Base-by-base conservation (phyloP, 2,329 filamentous ascomycete genomes). In the Grosmannia huntii region DNA sequence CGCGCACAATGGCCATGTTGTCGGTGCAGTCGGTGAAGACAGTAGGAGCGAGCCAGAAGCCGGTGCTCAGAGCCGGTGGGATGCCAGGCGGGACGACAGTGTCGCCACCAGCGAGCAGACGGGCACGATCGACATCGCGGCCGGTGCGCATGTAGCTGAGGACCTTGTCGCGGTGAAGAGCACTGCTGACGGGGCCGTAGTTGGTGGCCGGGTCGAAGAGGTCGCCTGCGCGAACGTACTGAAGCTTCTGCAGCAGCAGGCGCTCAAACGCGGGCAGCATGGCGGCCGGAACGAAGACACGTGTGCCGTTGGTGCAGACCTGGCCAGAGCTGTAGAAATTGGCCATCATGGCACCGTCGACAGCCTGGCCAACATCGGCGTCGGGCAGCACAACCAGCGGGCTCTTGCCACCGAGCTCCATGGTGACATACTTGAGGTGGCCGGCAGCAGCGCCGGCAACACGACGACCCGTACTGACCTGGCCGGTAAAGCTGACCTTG, bases 241-340 rank as follows among this genome's bases (percentile, higher is more conserved):
- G 66, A 70, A 95, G 86, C 67, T 89, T 89, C 61, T 85, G 79
- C 1, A 90, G 67, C 1, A 95, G 73, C 1, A 56, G 28, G 9
- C 25, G 21, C 54, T 64, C 62, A 25, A 64, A 64, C 0, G 74
- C 75, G 16, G 72, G 59, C 68, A 90, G 84, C 69, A 90, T 77
- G 44, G 72, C 68, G 38, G 77, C 73, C 0, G 87, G 89, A 3
- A 96, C 79, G 68, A 95, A 95, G 38, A 95, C 90, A 12, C 90
- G 80, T 1, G 90, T 95, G 55, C 90, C 90, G 69, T 95, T 95
- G 55, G 90, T 95, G 78, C 90, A 96, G 55, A 95, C 90, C 71
- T 96, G 90, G 33, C 90, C 90, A 0, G 87, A 88, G 64, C 86
- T 90, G 77, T 88, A 95, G 74, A 95, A 95, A 71, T 95, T 95